Base-by-base conservation (phyloP, 2,329 filamentous ascomycete species). In the Trichoderma citrinoviride region DNA sequence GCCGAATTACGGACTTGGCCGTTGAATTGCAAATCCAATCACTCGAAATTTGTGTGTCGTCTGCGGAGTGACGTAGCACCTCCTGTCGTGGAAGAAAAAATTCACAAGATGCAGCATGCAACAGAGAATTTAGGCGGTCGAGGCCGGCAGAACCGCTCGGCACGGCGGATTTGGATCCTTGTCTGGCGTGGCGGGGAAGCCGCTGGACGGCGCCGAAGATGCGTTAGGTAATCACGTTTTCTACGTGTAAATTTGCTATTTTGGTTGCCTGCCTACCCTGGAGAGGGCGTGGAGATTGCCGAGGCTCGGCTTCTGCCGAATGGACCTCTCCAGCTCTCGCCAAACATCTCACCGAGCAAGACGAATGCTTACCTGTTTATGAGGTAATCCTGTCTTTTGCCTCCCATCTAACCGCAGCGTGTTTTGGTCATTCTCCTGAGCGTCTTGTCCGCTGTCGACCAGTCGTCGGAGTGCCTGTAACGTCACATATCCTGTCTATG, bases 101-200 rank as follows among this genome's bases (percentile, higher is more conserved):
- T 37, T 37, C 33, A 66, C 58, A 44, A 66, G 64, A 52, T 58
- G 58, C 58, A 66, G 5, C 33, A 37, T 37, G 41, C 27, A 23
- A 50, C 68, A 73, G 72, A 70, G 68, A 68, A 68, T n/a, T n/a
- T n/a, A 54, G 67, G 73, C 73, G 74, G 73, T 75, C 66, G 54
- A 21, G 2, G 2, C 1, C 7, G 74, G 74, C 74, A 76, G 68
- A 71, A 74, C 15, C 3, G 33, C 33, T 14, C 12, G 2, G 33
- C 21, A 67, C 58, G 64, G 60, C 53, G 25, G 63, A 66, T 63
- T 25, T 40, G 46, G 50, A 52, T 29, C 37, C 58, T 57, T 50
- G 19, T 49, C 61, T 44, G 52, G 53, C 6, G 33, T 33, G 23
- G 7, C 33, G 47, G 47, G 58, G 4, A 1, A 7, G 7, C 21